Base-by-base conservation (phyloP, 2,329 filamentous ascomycete genomes). In the Epichloe uncinata region DNA sequence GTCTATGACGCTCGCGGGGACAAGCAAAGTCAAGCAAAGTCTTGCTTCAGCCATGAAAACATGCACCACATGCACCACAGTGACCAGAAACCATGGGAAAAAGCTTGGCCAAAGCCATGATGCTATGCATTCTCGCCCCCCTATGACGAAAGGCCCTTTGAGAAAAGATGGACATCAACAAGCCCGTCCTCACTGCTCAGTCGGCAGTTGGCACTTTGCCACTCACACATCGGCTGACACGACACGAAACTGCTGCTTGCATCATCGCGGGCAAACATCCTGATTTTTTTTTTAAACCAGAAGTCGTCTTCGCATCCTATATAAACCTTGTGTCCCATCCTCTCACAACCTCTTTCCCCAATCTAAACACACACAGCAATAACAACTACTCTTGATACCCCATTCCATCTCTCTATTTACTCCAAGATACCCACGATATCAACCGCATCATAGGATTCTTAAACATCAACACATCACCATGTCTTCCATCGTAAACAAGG, bases 401-500 rank as follows among this genome's bases (percentile, higher is more conserved):
- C 26, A 18, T 40, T 7, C 22, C 20, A 40, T 35, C 20, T 33
- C 22, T 44, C 1, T 42, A 45, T 38, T 22, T 47, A n/a, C 3
- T 51, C 48, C 48, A 51, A 37, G n/a, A 52, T 26, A 52, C 30
- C 15, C 20, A 38, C n/a, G 13, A 30, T 8, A 30, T 30, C 3
- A 30, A 0, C 20, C 44, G 9, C 8, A 2, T 26, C 7, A 37
- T 40, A n/a, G 26, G 16, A 38, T 26, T 26, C 41, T 30, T 11
- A 12, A 40, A 48, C 13, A 44, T 26, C 50, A 45, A 22, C 7
- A 8, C 22, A 26, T 42, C 52, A 33, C 41, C 60, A 80, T 79
- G 77, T 77, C 77, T 64, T 65, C 66, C 57, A 66, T 80, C 59
- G 64, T 78, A 61, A 73, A 79, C 70, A 79, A 79, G 66, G 71